Conservation (phyloP, 75 land plant species). For the Cunninghamia lanceolata region DNA sequence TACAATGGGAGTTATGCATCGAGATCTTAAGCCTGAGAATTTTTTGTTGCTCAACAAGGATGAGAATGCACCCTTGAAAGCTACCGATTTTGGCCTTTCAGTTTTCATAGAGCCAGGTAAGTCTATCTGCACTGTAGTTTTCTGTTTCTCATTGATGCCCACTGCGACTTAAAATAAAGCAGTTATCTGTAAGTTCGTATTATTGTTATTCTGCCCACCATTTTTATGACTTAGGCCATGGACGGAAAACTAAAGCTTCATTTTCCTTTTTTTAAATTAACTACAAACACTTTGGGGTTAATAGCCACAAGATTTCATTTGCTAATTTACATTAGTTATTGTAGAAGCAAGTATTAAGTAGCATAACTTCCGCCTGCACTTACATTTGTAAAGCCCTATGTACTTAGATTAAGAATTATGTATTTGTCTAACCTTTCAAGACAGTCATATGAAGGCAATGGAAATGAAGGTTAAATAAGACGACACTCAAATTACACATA, state of each 20-base stretch:
- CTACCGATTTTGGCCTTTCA: constrained; percentile 68
- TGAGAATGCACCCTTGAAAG: constrained; percentile 60
- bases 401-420: too few relatives aligned
- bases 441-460: too few relatives aligned
- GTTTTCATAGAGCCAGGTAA: constrained; percentile 60
- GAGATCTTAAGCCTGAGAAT: constrained; percentile 71
- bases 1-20: constrained; percentile 57
- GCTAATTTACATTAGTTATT: too few relatives aligned
- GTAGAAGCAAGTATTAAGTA: too few relatives aligned
- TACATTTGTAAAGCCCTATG: too few relatives aligned
- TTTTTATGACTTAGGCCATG: neutral
- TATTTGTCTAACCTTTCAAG: too few relatives aligned
- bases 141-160: neutral
- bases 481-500: too few relatives aligned
- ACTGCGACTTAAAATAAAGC: neutral
- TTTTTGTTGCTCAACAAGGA: constrained; percentile 53
- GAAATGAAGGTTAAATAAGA: too few relatives aligned
- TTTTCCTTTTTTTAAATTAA: neutral
- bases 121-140: neutral
- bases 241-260: neutral
- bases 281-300: too few relatives aligned
- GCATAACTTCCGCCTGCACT: too few relatives aligned
- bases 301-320: too few relatives aligned
- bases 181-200: neutral
- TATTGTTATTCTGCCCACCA: neutral